Evolutionary conservation across 352 stramenopile species (phyloP).

Genomic region (Phytophthora pluvialis): DNA sequence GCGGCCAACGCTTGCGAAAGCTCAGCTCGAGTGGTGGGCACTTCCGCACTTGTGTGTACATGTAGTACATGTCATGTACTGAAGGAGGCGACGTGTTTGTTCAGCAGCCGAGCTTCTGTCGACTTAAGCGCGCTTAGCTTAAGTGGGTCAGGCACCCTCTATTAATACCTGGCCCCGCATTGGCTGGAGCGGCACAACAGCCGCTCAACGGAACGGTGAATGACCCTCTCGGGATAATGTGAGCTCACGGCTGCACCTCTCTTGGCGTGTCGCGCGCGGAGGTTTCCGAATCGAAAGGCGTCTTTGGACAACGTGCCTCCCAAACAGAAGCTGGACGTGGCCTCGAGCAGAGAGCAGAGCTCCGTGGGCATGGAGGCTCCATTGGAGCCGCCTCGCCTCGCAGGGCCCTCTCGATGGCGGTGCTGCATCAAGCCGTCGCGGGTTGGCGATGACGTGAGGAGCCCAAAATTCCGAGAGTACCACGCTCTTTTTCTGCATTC

Average conservation of each 20-base stretch:
- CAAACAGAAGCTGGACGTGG: too few species aligned
- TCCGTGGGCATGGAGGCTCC: too few species aligned
- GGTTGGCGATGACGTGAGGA: too few species aligned
- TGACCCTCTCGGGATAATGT: too few species aligned
- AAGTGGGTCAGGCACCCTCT: neutral
- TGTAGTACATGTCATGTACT: neutral
- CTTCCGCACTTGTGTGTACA: neutral
- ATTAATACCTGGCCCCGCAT: conserved; percentile 3
- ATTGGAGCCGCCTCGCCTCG: too few species aligned
- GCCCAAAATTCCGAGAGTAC: too few species aligned
- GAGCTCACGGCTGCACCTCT: neutral
- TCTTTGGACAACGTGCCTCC: neutral
- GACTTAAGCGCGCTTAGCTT: conserved; percentile 17
- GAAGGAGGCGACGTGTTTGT: neutral
- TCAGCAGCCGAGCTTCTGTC: neutral
- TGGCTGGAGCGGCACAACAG: conserved; percentile 1
- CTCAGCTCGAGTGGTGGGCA: too few species aligned
- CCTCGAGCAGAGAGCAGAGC: neutral
- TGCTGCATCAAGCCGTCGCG: too few species aligned
- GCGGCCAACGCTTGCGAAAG: too few species aligned
- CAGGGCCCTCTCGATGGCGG: too few species aligned
- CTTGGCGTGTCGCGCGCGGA: neutral
- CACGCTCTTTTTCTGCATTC: conserved; percentile 7
- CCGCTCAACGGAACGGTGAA: neutral
- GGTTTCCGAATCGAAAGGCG: neutral